Evolutionary conservation across 192 early-diverging fungal species (phyloP), one percentile per base, ranked within the genome.

Genomic region (Chytriomyces confervae): DNA sequence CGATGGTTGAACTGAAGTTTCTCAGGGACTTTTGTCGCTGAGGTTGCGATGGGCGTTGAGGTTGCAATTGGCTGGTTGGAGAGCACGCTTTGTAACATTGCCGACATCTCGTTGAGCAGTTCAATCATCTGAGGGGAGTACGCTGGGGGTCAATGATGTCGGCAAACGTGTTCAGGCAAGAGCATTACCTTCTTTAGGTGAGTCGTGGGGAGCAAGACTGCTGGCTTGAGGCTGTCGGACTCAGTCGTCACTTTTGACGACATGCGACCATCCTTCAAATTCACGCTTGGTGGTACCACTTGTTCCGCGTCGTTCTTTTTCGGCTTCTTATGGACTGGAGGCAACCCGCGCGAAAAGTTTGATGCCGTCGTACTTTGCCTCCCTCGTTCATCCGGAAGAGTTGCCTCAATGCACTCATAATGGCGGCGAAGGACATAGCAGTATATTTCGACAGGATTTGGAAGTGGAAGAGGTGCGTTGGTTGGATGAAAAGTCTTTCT

Each of bases 231-330:
- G 29, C 29, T 36, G 29, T 36, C 29, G 29, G 29, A 36, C 29
- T 36, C 29, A 36, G 29, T 36, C 29, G 29, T 36, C 29, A 36
- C 2, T n/a, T n/a, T n/a, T n/a, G 51, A 85, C 7, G 84, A 45
- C 11, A 82, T 79, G n/a, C 80, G 24, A 43, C 84, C 84, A 5
- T 51, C 61, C n/a, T 13, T 23, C 63, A 72, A 60, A 7, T 50
- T 13, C 2, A 62, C 70, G 7, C 57, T 60, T n/a, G 61, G 77
- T 9, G 23, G 7, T 8, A 23, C 76, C 20, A 16, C 7, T 0
- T 47, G n/a, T 5, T 75, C 61, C 45, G 9, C 23, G 3, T 9
- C 51, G 18, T 16, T 10, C 53, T 50, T 65, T 7, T 20, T 1
- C 20, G 36, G 16, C 68, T 36, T 62, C 36, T 64, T 72, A 13